Base-by-base conservation (phyloP, 805 yeast species). In the Candida ponderosae region DNA sequence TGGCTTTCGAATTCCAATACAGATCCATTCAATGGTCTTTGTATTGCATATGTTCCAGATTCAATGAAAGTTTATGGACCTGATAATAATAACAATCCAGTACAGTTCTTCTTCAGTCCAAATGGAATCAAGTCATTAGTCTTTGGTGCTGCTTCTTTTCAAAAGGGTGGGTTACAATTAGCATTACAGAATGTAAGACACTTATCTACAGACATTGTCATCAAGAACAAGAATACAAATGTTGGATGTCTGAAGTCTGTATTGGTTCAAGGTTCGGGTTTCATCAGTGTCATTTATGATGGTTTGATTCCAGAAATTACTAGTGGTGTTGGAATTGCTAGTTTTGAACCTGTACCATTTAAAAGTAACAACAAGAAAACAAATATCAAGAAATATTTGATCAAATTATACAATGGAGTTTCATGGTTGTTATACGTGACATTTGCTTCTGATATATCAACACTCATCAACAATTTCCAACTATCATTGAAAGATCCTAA, bases 231-330 rank as follows among this genome's bases (percentile, higher is more conserved):
- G 21, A 11, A 9, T 9, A 48, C 39, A 40, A 46, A 34, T 15
- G 38, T 50, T 14, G 75, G 74, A 33, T 65, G 60, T 26, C 53
- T 79, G 36, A 62, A 62, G 26, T 54, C 73, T 29, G 89, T 90
- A 4, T 51, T 83, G 38, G 83, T 81, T 6, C 89, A 82, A 57
- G 97, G 97, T 38, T 70, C 70, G 70, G 96, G 96, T 6, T 77
- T 84, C 43, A 74, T 84, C 14, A 81, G 95, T 24, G 85, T 79
- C 20, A 58, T 72, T 19, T 80, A 72, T 44, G 68, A 71, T 51
- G 60, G 65, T 41, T 59, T 79, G 47, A 65, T 66, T 21, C 82
- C 87, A 3, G 55, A 60, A 40, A 45, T 82, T 19, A 66, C 70
- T n/a, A 74, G 84, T 18, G 70, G 68, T 21, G 81, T 82, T 20